Evolutionary conservation across 768 basidiomycete species (phyloP), one percentile per base, ranked within the genome.

Genomic region (Pleurotus tuoliensis): DNA sequence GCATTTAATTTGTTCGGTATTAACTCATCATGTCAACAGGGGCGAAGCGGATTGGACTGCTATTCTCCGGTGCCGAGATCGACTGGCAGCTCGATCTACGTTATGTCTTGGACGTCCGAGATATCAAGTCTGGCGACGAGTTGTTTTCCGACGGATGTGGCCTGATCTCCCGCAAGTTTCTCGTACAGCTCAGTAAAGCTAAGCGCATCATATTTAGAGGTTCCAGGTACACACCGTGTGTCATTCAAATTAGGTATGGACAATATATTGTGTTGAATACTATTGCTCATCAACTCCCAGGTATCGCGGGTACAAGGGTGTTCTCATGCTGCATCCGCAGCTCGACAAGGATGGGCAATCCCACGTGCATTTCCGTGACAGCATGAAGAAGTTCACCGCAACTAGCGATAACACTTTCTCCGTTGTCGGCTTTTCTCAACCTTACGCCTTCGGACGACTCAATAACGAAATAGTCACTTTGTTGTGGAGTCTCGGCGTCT

Each of bases 401-500:
- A 81, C 76, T 0, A 61, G 70, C 5, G 80, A 85, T 57, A 71
- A 75, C 41, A 86, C 84, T 0, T 87, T 88, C 68, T 87, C 86
- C 0, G 81, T 87, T 39, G 85, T 88, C 5, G 82, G 80, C 30
- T 74, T 82, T 61, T 87, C 87, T 2, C 76, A 72, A 48, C 86
- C 85, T 1, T 87, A 83, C 53, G 71, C 82, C 0, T 88, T 84
- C 60, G 85, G 82, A 0, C 77, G 86, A 5, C 72, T 88, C 27
- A 88, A 88, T 65, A 86, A 86, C 66, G 86, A 87, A 54, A 79
- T 87, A 63, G 82, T 87, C 15, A 81, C 83, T 30, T 80, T 88
- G 6, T 73, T 88, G 3, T 81, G 83, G 1, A 82, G 83, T 55
- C 78, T 88, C 4, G 86, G 86, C 0, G 71, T 87, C 45, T 72